These are phyloP conservation scores for Ceriops zippeliana DNA, from an alignment of 345 rosid genomes.

Conservation along the genomic window DNA sequence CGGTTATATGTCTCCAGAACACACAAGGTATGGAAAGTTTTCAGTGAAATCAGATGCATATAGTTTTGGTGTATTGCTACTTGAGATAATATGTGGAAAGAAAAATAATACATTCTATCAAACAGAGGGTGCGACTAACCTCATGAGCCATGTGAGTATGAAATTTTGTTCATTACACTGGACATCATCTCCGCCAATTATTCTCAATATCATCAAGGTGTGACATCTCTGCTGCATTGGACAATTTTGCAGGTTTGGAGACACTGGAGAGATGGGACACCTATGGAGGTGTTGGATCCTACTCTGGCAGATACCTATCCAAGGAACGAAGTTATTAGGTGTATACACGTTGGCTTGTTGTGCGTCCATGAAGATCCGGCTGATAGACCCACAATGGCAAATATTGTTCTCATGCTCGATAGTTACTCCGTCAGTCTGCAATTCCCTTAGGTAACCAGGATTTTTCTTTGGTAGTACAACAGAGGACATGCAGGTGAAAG, in stretches of 20 bases:
- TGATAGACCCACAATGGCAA: too few relatives aligned
- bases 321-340: too few relatives aligned
- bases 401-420: too few relatives aligned
- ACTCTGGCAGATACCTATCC: too few relatives aligned
- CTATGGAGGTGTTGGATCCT: too few relatives aligned
- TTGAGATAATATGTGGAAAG: constrained; percentile 36
- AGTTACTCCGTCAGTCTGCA: too few relatives aligned
- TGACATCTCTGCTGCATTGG: too few relatives aligned
- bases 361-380: too few relatives aligned
- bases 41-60: constrained; percentile 17
- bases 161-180: not conserved
- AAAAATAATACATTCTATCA: constrained; percentile 27
- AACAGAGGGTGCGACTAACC: constrained; percentile 22
- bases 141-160: constrained; percentile 35
- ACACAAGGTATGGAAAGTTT: constrained; percentile 27
- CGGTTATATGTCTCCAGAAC: constrained; percentile 31
- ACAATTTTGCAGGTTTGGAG: too few relatives aligned
- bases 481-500: not conserved
- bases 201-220: too few relatives aligned
- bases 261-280: too few relatives aligned
- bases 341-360: too few relatives aligned
- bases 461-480: constrained; percentile 20
- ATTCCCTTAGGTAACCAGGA: constrained; percentile 19
- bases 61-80: constrained; percentile 15
- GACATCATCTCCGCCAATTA: not conserved